phyloP scores from a whole-genome alignment of 2,329 filamentous ascomycete genomes.

The Zymoseptoria pseudotritici region DNA sequence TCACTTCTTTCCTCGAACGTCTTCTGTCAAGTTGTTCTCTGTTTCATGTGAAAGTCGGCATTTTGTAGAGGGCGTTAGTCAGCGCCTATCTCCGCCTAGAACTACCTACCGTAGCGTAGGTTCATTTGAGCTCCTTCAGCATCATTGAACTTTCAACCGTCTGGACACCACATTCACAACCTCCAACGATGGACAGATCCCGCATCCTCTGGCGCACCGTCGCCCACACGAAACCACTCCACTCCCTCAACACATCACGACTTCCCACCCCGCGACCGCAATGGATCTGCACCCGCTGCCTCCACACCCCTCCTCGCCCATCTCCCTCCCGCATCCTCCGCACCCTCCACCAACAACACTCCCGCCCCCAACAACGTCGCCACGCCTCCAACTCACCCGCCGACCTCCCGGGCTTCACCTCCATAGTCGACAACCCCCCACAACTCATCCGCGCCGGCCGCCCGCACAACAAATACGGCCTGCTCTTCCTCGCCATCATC shows the following conservation, averaged over 20 bases:
- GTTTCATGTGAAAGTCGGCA: no score
- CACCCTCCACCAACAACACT: slow-evolving; percentile 23
- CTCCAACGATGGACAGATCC: slow-evolving; percentile 13
- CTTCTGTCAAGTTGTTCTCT: no score
- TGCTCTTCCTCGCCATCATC: slow-evolving; percentile 53
- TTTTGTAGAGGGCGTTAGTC: neutral
- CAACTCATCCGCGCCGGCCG: slow-evolving; percentile 67
- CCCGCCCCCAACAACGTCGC: slow-evolving; percentile 23
- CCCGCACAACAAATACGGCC: slow-evolving; percentile 53
- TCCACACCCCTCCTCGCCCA: slow-evolving; percentile 19
- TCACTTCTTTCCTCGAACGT: no score
- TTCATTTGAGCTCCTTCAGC: neutral
- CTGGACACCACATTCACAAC: neutral
- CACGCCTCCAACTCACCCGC: slow-evolving; percentile 46
- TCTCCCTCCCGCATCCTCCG: slow-evolving; percentile 10
- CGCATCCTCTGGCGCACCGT: slow-evolving; percentile 13
- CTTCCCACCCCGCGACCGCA: slow-evolving; percentile 7
- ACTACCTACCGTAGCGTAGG: no score
- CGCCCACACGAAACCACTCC: neutral
- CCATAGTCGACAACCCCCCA: slow-evolving; percentile 79
- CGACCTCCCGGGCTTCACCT: slow-evolving; percentile 73
- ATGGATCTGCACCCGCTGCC: slow-evolving; percentile 29
- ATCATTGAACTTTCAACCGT: neutral
- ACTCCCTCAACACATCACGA: slow-evolving; percentile 1
- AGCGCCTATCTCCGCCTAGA: neutral